These are phyloP conservation scores for Podila minutissima DNA, from an alignment of 192 early-diverging fungal genomes.

Conservation along the genomic window DNA sequence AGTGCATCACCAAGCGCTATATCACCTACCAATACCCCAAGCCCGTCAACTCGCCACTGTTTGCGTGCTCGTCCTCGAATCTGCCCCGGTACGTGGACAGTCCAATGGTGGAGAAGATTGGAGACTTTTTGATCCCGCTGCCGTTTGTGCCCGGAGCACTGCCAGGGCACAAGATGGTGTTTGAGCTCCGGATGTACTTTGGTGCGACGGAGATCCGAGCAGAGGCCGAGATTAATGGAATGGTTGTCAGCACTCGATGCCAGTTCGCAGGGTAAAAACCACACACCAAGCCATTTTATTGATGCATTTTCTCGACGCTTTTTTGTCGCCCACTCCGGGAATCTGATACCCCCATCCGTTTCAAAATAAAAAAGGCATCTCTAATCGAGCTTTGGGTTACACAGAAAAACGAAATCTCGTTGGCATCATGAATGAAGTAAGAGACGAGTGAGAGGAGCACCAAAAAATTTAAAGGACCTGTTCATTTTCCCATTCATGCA, in stretches of 20 bases:
- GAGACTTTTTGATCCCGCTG: conserved; percentile 46
- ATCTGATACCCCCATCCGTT: no score
- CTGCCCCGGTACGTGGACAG: conserved; percentile 41
- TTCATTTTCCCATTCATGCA: background rate
- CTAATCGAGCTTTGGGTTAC: background rate
- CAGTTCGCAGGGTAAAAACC: conserved; percentile 39
- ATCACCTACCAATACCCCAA: conserved; percentile 51
- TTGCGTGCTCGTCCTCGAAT: conserved; percentile 34
- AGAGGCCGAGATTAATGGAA: conserved; percentile 60
- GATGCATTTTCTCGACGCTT: no score
- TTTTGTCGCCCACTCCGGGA: no score
- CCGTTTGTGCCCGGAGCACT: conserved; percentile 43
- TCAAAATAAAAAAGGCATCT: no score
- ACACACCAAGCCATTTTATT: no score
- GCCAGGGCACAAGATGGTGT: conserved; percentile 35
- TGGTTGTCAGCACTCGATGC: conserved; percentile 39
- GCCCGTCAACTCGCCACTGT: conserved; percentile 45
- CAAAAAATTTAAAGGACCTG: background rate
- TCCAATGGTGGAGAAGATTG: conserved; percentile 45
- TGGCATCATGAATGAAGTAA: no score
- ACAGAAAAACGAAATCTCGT: background rate
- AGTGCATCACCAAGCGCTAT: conserved; percentile 46
- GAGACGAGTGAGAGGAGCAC: no score
- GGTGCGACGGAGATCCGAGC: conserved; percentile 59
- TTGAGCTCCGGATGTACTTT: conserved; percentile 59